phyloP scores from a whole-genome alignment of 73 alveolate genomes.

The Paramecium octaurelia region DNA sequence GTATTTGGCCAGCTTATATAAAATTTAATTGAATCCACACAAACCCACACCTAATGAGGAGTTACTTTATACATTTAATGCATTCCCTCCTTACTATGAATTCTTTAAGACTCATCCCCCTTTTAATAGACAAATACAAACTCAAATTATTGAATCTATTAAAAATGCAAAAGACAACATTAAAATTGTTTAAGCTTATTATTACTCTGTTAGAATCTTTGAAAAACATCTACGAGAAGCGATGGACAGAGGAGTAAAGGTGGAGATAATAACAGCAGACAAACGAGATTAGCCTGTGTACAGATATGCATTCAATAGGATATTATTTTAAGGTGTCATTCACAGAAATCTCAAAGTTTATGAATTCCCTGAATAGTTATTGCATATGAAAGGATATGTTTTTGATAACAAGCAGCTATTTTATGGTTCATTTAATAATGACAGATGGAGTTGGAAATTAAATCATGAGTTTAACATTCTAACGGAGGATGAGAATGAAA shows the following conservation, averaged over 20 bases:
- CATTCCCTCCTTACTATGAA: conserved; percentile 30
- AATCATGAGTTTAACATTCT: conserved; percentile 60
- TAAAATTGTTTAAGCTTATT: conserved; percentile 62
- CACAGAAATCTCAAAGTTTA: conserved; percentile 50
- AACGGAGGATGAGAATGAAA: conserved; percentile 36
- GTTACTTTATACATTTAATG: not conserved
- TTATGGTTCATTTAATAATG: conserved; percentile 70
- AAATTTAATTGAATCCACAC: conserved; percentile 23
- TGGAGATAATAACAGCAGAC: conserved; percentile 57
- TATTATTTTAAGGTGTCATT: conserved; percentile 27
- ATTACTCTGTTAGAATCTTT: conserved; percentile 48
- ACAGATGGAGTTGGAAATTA: conserved; percentile 71
- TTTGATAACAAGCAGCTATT: conserved; percentile 51
- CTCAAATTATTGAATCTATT: conserved; percentile 41
- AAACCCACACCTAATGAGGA: not conserved
- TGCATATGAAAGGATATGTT: conserved; percentile 66
- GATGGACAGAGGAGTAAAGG: conserved; percentile 65
- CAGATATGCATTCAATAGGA: conserved; percentile 24
- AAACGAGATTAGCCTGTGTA: conserved; percentile 67
- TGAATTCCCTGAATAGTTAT: conserved; percentile 59
- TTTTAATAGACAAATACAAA: conserved; percentile 41
- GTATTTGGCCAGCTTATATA: conserved; percentile 41
- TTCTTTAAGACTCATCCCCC: conserved; percentile 40
- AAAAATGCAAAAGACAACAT: conserved; percentile 45
- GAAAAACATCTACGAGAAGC: conserved; percentile 58